Conservation (phyloP, 2,329 filamentous ascomycete genomes). For the Gnomoniopsis smithogilvyi region DNA sequence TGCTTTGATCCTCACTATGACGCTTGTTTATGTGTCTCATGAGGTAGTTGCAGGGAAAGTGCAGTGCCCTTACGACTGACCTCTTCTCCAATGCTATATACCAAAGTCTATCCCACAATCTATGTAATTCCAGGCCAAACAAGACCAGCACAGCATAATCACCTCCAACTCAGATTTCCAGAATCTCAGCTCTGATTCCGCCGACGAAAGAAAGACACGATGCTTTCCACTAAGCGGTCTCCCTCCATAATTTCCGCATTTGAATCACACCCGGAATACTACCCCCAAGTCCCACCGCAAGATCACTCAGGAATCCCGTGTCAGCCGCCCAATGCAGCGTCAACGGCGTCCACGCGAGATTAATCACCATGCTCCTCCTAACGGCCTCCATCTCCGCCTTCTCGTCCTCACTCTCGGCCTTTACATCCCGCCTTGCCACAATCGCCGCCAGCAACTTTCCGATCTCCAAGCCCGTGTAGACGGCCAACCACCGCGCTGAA, state of each 20-base stretch:
- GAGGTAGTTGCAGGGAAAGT: not conserved
- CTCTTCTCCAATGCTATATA: not conserved
- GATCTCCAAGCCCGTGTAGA: slow-evolving; percentile 75
- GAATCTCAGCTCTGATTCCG: no score
- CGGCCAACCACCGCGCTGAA: slow-evolving; percentile 78
- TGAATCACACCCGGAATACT: slow-evolving; percentile 41
- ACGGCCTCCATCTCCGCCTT: slow-evolving; percentile 49
- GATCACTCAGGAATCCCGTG: slow-evolving; percentile 49
- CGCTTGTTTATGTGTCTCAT: not conserved
- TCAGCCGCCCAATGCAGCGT: slow-evolving; percentile 81
- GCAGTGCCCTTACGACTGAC: not conserved
- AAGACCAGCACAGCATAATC: no score
- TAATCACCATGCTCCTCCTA: slow-evolving; percentile 66
- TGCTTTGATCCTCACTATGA: not conserved
- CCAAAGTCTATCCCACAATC: not conserved
- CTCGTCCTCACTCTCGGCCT: slow-evolving; percentile 38
- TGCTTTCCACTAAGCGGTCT: slow-evolving; percentile 27
- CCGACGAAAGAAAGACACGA: not conserved
- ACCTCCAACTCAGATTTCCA: not conserved
- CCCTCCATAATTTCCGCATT: slow-evolving; percentile 43
- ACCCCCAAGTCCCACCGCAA: slow-evolving; percentile 38
- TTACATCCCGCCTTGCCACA: slow-evolving; percentile 27
- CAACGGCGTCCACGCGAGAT: slow-evolving; percentile 75
- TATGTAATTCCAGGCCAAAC: no score
- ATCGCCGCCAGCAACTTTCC: slow-evolving; percentile 56